phyloP scores from a whole-genome alignment of 2,329 filamentous ascomycete genomes.

The Drechslerella stenobrocha region DNA sequence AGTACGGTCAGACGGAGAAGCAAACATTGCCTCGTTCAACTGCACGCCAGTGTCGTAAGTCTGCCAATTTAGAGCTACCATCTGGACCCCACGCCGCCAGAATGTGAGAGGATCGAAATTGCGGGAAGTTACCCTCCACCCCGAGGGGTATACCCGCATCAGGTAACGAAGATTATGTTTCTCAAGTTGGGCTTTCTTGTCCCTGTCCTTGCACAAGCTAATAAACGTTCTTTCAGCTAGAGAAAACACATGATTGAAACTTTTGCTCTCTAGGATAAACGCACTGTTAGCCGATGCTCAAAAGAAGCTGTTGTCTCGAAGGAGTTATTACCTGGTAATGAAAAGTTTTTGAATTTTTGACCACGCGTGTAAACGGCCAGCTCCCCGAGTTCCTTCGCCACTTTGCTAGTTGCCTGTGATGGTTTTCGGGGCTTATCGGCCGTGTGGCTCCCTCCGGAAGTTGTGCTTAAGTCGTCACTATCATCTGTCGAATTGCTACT shows the following conservation, averaged over 20 bases:
- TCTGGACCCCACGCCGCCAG: slow-evolving; percentile 94
- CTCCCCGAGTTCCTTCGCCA: slow-evolving; percentile 71
- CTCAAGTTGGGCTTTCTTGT: slow-evolving; percentile 76
- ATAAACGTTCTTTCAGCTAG: slow-evolving; percentile 89
- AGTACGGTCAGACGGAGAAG: slow-evolving; percentile 78
- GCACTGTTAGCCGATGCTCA: too few species aligned
- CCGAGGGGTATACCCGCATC: slow-evolving; percentile 91
- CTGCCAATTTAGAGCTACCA: slow-evolving; percentile 98
- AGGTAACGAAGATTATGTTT: slow-evolving; percentile 88
- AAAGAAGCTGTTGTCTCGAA: neutral
- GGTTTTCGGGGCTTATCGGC: slow-evolving; percentile 58
- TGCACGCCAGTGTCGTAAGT: slow-evolving; percentile 96
- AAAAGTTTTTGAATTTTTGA: slow-evolving; percentile 74
- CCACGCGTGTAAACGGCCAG: slow-evolving; percentile 78
- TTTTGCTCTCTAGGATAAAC: slow-evolving; percentile 68
- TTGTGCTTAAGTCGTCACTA: slow-evolving; percentile 59
- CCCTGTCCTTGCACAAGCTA: slow-evolving; percentile 73
- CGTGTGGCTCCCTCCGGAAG: slow-evolving; percentile 41
- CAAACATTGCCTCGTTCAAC: slow-evolving; percentile 97
- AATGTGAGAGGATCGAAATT: slow-evolving; percentile 94
- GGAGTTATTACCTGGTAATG: slow-evolving; percentile 51
- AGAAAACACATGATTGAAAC: slow-evolving; percentile 92
- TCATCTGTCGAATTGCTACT: slow-evolving; percentile 66
- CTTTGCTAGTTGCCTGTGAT: slow-evolving; percentile 74
- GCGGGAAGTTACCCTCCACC: slow-evolving; percentile 77